Percentiles rank a stretch among this genome's conserved stretches.
Conservation (phyloP, 2,329 filamentous ascomycete species). For the Pseudopithomyces chartarum region DNA sequence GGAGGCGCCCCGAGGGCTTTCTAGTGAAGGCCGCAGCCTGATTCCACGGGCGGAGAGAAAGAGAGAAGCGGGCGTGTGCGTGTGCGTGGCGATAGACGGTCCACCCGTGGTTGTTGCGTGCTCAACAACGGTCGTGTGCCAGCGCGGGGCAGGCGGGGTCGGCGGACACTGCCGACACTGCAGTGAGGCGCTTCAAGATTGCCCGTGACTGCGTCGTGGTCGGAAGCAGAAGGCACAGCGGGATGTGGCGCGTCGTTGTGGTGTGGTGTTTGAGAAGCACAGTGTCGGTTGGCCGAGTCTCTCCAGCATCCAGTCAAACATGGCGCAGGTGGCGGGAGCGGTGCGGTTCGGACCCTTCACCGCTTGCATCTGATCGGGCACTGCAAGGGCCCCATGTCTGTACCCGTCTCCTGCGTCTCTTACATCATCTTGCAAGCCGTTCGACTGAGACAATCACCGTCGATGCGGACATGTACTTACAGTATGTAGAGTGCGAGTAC, state of each 20-base stretch:
- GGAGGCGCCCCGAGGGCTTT: slow-evolving; percentile 1
- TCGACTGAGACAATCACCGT: background rate
- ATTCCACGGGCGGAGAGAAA: too few species aligned
- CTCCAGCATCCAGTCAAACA: slow-evolving; percentile 15
- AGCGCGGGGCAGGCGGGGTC: slow-evolving; percentile 3
- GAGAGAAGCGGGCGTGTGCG: too few species aligned
- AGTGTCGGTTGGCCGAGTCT: slow-evolving; percentile 18
- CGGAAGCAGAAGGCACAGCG: too few species aligned
- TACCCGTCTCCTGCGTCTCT: background rate
- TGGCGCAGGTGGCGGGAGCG: slow-evolving; percentile 32
- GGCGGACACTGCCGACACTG: too few species aligned
- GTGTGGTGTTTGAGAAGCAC: slow-evolving; percentile 27
- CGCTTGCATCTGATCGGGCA: background rate
- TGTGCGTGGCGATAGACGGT: too few species aligned
- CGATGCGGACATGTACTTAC: background rate
- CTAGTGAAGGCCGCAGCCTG: background rate
- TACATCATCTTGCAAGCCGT: background rate
- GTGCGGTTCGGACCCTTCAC: slow-evolving; percentile 18
- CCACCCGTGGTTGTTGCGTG: background rate
- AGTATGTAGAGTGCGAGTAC: too few species aligned
- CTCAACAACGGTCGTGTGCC: background rate
- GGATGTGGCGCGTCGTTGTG: slow-evolving; percentile 1
- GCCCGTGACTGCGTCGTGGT: too few species aligned
- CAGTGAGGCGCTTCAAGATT: too few species aligned
- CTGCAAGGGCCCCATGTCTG: too few species aligned